Percentiles rank a stretch among this genome's conserved stretches.
These are phyloP conservation scores for Neostapfia colusana DNA, from an alignment of 176 grass and related monocot species.

Conservation along the genomic window DNA sequence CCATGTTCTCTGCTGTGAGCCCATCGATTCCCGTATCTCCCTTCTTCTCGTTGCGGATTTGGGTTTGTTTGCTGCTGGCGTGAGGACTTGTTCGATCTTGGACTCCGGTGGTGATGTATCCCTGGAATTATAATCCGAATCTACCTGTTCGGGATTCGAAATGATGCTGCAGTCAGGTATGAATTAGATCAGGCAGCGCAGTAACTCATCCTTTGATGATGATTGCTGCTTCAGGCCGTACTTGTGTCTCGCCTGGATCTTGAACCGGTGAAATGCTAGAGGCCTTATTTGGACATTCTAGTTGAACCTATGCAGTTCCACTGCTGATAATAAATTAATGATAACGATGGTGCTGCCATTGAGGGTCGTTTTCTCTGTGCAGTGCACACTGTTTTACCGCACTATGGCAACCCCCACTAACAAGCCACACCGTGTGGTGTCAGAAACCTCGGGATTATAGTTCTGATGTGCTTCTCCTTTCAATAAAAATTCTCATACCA, in stretches of 20 bases:
- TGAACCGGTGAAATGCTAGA: neutral
- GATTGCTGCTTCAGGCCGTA: neutral
- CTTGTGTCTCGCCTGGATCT: conserved; percentile 28
- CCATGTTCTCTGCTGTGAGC: neutral
- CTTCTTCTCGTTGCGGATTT: neutral
- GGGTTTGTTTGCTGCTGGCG: neutral
- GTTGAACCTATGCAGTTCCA: conserved; percentile 2
- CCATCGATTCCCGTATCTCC: neutral
- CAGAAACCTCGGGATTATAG: neutral
- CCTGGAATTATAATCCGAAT: neutral
- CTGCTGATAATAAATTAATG: neutral
- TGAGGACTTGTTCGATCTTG: neutral
- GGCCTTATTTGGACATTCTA: neutral
- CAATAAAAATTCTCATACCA: neutral
- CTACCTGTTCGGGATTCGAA: neutral
- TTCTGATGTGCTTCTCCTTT: neutral
- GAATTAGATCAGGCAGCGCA: neutral
- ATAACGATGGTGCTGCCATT: conserved; percentile 28
- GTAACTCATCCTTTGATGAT: neutral
- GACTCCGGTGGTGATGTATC: neutral
- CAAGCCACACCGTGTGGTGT: neutral
- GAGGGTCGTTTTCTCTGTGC: conserved; percentile 13
- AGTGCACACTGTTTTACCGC: neutral
- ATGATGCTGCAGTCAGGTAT: neutral
- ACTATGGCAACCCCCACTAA: neutral